phyloP scores from a whole-genome alignment of 2,329 filamentous ascomycete genomes.

The Trichoderma endophyticum region DNA sequence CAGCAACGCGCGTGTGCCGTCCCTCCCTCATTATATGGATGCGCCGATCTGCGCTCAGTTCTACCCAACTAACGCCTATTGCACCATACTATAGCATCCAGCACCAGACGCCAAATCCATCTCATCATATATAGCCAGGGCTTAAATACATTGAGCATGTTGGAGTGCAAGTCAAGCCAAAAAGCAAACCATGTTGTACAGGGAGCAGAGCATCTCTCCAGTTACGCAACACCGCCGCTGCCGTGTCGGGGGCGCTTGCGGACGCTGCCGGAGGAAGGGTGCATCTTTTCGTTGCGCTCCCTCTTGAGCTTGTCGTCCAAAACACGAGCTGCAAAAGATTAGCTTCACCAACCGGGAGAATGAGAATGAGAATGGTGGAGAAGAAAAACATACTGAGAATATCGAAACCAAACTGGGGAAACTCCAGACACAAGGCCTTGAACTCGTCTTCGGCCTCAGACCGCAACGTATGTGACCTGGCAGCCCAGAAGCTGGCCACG shows the following conservation, averaged over 20 bases:
- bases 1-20: neutral
- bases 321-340: slow-evolving; percentile 51
- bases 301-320: slow-evolving; percentile 65
- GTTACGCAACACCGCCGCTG: slow-evolving; percentile 28
- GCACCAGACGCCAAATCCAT: neutral
- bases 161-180: neutral
- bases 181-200: neutral
- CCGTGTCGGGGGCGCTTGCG: slow-evolving; percentile 59
- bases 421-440: slow-evolving; percentile 79
- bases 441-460: slow-evolving; percentile 86
- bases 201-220: neutral
- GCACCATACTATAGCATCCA: neutral
- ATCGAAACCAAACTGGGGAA: slow-evolving; percentile 89
- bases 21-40: neutral
- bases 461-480: slow-evolving; percentile 72
- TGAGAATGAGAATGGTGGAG: neutral
- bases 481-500: slow-evolving; percentile 88
- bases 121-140: neutral
- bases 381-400: slow-evolving; percentile 64
- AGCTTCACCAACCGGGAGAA: slow-evolving; percentile 1
- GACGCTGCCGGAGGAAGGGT: slow-evolving; percentile 46
- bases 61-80: neutral
- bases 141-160: neutral
- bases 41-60: neutral
- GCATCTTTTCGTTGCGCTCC: slow-evolving; percentile 59